Conservation (phyloP, 768 basidiomycete species). For the Infundibulicybe gibba region DNA sequence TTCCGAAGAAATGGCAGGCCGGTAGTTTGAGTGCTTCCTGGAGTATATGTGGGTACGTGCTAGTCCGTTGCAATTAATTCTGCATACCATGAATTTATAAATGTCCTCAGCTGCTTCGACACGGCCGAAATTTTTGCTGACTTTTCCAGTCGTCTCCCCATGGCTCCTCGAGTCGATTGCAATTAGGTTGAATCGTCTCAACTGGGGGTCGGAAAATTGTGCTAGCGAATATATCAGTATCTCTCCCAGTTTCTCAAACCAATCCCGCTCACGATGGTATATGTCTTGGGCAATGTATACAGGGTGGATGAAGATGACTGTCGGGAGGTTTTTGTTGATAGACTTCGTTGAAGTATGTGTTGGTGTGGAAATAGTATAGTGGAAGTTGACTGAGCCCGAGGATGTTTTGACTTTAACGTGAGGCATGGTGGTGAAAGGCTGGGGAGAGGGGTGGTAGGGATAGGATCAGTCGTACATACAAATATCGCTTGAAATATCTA, state of each 20-base stretch:
- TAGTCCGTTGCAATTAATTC: background rate
- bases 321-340: constrained; percentile 17
- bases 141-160: constrained; percentile 24
- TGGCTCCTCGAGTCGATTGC: constrained; percentile 28
- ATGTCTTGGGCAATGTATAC: constrained; percentile 7
- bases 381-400: constrained; percentile 23
- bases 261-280: background rate
- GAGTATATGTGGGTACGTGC: background rate
- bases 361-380: constrained; percentile 35
- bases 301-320: constrained; percentile 31
- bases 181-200: constrained; percentile 35
- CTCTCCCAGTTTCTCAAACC: background rate
- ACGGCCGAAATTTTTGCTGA: constrained; percentile 19
- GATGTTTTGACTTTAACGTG: constrained; percentile 22
- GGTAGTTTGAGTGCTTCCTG: constrained; percentile 33
- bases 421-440: constrained; percentile 19
- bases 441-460: background rate
- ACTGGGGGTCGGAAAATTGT: constrained; percentile 24
- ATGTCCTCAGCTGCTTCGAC: constrained; percentile 30
- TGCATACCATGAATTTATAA: constrained; percentile 29
- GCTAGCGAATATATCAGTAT: constrained; percentile 11
- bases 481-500: no score
- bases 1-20: constrained; percentile 32
- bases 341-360: background rate
- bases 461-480: no score